These are phyloP conservation scores for Alternaria atra DNA, from an alignment of 2,329 filamentous ascomycete species.

Conservation along the genomic window DNA sequence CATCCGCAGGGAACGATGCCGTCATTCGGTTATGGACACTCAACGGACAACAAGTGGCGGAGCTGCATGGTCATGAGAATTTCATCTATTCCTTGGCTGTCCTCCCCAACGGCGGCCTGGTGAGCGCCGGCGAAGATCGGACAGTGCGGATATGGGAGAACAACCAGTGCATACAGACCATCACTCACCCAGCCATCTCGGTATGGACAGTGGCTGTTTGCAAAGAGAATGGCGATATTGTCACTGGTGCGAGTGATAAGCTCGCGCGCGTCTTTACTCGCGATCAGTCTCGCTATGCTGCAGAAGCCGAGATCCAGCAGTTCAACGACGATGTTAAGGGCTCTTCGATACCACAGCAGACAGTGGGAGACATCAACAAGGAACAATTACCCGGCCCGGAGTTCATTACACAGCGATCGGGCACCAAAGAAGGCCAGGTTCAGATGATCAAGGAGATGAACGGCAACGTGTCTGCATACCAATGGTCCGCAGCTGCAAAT, in stretches of 20 bases:
- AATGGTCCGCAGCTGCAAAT: slow-evolving; percentile 74
- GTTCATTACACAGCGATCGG: slow-evolving; percentile 80
- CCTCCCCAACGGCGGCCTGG: slow-evolving; percentile 83
- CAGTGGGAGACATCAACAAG: slow-evolving; percentile 81
- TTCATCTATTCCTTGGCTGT: slow-evolving; percentile 89
- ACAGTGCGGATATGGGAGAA: slow-evolving; percentile 90
- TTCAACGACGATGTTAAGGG: slow-evolving; percentile 85
- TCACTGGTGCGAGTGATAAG: slow-evolving; percentile 90
- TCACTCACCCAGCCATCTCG: slow-evolving; percentile 95
- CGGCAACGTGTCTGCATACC: slow-evolving; percentile 84
- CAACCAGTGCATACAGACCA: slow-evolving; percentile 86
- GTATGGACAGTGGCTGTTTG: slow-evolving; percentile 94
- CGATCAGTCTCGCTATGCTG: slow-evolving; percentile 73
- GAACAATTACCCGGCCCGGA: slow-evolving; percentile 89
- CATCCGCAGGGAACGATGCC: slow-evolving; percentile 92
- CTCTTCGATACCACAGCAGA: slow-evolving; percentile 88
- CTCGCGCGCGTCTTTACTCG: slow-evolving; percentile 85
- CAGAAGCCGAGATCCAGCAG: slow-evolving; percentile 70
- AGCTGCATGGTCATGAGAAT: slow-evolving; percentile 87
- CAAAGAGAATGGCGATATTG: slow-evolving; percentile 84
- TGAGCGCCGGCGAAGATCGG: slow-evolving; percentile 93
- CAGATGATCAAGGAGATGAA: slow-evolving; percentile 87
- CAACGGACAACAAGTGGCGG: slow-evolving; percentile 76
- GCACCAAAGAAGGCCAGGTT: slow-evolving; percentile 96
- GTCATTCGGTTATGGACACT: slow-evolving; percentile 87